These are phyloP conservation scores for Onygenales sp. DNA, from an alignment of 2,329 filamentous ascomycete genomes.

Conservation along the genomic window DNA sequence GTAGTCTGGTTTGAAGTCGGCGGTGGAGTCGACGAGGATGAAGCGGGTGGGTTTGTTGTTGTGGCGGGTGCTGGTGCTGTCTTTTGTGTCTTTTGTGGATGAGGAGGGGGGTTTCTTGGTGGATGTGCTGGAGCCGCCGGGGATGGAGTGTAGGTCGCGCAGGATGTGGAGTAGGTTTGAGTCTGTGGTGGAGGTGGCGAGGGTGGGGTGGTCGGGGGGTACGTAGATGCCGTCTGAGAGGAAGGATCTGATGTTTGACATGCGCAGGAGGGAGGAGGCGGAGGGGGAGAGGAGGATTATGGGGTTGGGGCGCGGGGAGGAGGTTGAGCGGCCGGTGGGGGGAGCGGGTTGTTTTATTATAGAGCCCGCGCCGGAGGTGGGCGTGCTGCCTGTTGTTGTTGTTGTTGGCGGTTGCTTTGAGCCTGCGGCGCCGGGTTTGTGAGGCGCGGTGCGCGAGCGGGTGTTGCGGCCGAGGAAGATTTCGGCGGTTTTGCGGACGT, in stretches of 20 bases:
- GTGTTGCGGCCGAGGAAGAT: slow-evolving; percentile 56
- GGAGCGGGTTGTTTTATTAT: slow-evolving; percentile 29
- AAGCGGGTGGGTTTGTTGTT: slow-evolving; percentile 68
- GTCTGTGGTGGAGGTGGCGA: slow-evolving; percentile 49
- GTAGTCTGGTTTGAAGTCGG: slow-evolving; percentile 96
- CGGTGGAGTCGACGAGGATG: slow-evolving; percentile 85
- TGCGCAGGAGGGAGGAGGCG: slow-evolving; percentile 84
- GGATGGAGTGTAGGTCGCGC: slow-evolving; percentile 57
- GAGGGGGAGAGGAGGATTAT: slow-evolving; percentile 97
- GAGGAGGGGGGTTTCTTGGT: slow-evolving; percentile 9
- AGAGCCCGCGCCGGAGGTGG: slow-evolving; percentile 28
- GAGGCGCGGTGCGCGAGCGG: slow-evolving; percentile 29
- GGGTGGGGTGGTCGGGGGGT: slow-evolving; percentile 56
- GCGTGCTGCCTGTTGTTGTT: slow-evolving; percentile 24
- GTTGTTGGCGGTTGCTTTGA: not conserved
- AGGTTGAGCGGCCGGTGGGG: slow-evolving; percentile 33
- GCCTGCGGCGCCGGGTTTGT: slow-evolving; percentile 20
- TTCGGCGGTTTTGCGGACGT: slow-evolving; percentile 76
- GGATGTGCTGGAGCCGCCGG: slow-evolving; percentile 14
- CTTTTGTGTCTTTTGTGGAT: slow-evolving; percentile 22
- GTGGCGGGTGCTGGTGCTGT: not conserved
- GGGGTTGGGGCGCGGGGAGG: slow-evolving; percentile 50
- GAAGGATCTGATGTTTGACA: slow-evolving; percentile 93
- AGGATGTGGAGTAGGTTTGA: slow-evolving; percentile 79
- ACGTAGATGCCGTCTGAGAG: slow-evolving; percentile 75